A percentile compares a stretch with the other conserved stretches of the same genome.
phyloP scores from a whole-genome alignment of 257 asterid species.

The Pogostemon cablin region DNA sequence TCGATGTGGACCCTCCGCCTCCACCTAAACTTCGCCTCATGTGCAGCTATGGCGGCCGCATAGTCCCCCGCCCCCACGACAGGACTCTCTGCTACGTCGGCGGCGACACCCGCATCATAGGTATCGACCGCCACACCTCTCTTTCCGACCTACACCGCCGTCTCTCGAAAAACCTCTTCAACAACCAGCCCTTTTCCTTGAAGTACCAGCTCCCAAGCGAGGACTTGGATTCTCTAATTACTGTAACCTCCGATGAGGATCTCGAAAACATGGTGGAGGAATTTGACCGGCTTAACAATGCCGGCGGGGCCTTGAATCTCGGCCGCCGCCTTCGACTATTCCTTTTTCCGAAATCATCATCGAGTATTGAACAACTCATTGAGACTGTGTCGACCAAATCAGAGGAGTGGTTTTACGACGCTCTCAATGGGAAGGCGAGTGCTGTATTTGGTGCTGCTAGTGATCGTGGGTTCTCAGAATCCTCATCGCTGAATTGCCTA shows the following conservation, averaged over 20 bases:
- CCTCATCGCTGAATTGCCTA: slow-evolving; percentile 78
- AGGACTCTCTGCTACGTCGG: slow-evolving; percentile 81
- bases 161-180: slow-evolving; percentile 61
- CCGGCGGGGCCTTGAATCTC: slow-evolving; percentile 26
- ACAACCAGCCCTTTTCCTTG: slow-evolving; percentile 48
- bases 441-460: slow-evolving; percentile 37
- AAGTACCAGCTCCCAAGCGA: slow-evolving; percentile 86
- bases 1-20: slow-evolving; percentile 44
- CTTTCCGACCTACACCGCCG: slow-evolving; percentile 60
- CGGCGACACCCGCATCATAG: slow-evolving; percentile 85
- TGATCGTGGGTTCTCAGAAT: slow-evolving; percentile 61
- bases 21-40: slow-evolving; percentile 72
- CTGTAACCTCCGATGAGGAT: slow-evolving; percentile 78
- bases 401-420: slow-evolving; percentile 80
- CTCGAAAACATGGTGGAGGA: slow-evolving; percentile 90
- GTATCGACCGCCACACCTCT: slow-evolving; percentile 58
- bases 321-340: slow-evolving; percentile 72
- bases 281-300: slow-evolving; percentile 62
- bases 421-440: slow-evolving; percentile 60
- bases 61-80: slow-evolving; percentile 92
- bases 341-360: slow-evolving; percentile 41
- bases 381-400: slow-evolving; percentile 57
- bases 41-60: slow-evolving; percentile 96
- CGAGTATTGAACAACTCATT: slow-evolving; percentile 44
- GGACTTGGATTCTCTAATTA: slow-evolving; percentile 83